These are phyloP conservation scores for Boechera divaricarpa DNA, from an alignment of 345 rosid species.

Conservation along the genomic window DNA sequence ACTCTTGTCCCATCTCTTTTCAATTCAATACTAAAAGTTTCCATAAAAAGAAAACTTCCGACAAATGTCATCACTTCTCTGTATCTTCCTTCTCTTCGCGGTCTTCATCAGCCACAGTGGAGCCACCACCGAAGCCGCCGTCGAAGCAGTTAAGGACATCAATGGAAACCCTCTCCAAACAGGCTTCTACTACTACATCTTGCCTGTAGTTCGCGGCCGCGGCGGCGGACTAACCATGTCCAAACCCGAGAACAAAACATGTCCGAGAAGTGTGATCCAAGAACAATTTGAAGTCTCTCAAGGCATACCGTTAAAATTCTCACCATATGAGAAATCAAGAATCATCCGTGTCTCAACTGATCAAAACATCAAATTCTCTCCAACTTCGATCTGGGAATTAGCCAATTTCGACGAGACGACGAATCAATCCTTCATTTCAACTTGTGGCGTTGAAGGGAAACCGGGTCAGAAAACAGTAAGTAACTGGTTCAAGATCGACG, in stretches of 20 bases:
- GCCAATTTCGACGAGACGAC: constrained; percentile 46
- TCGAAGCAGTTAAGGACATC: constrained; percentile 32
- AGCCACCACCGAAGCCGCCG: constrained; percentile 22
- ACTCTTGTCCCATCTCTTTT: background rate
- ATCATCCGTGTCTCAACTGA: constrained; percentile 40
- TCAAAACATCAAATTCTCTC: constrained; percentile 55
- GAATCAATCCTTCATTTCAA: constrained; percentile 51
- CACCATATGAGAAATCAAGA: constrained; percentile 36
- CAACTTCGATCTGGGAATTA: constrained; percentile 55
- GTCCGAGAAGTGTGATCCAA: constrained; percentile 39
- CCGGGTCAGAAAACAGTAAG: constrained; percentile 53
- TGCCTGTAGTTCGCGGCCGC: constrained; percentile 45
- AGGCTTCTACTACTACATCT: constrained; percentile 41
- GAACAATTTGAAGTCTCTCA: constrained; percentile 35
- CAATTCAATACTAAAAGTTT: constrained; percentile 3
- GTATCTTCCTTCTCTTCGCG: constrained; percentile 19
- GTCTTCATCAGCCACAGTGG: constrained; percentile 34
- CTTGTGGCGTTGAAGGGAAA: constrained; percentile 66
- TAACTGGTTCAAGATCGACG: constrained; percentile 77
- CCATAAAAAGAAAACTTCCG: constrained; percentile 26
- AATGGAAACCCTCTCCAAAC: constrained; percentile 15
- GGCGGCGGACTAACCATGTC: constrained; percentile 45
- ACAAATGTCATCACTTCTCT: constrained; percentile 31
- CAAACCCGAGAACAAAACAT: constrained; percentile 26
- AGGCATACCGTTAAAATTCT: constrained; percentile 39